These are phyloP conservation scores for Rhizopogon vesiculosus DNA, from an alignment of 768 basidiomycete genomes.

Conservation along the genomic window DNA sequence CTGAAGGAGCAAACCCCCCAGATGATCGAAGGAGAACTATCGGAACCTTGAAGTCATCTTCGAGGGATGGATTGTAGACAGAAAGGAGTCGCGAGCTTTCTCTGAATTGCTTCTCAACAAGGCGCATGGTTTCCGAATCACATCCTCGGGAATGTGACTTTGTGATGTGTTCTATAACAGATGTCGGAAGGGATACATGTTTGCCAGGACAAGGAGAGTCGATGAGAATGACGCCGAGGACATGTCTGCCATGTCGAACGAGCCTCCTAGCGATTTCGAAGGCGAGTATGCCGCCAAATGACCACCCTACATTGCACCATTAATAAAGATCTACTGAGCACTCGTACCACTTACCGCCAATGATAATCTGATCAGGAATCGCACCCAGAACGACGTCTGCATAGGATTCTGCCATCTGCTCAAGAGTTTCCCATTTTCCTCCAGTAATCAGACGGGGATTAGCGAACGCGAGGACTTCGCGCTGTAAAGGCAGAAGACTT, in stretches of 20 bases:
- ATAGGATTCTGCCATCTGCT: constrained; percentile 51
- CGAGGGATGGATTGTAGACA: constrained; percentile 35
- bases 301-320: constrained; percentile 52
- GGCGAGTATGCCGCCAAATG: constrained; percentile 71
- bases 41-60: constrained; percentile 22
- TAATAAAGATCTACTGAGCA: constrained; percentile 4
- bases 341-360: constrained; percentile 15
- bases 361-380: background rate
- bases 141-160: constrained; percentile 24
- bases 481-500: constrained; percentile 39
- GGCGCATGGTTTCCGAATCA: constrained; percentile 25
- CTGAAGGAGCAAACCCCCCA: constrained; percentile 36
- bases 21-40: constrained; percentile 51
- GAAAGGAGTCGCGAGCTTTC: constrained; percentile 44
- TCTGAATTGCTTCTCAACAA: constrained; percentile 45
- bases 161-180: constrained; percentile 46
- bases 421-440: constrained; percentile 42
- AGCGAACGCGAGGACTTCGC: constrained; percentile 56
- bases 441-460: constrained; percentile 48
- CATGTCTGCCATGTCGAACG: constrained; percentile 28
- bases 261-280: constrained; percentile 60
- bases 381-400: constrained; percentile 16
- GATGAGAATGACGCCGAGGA: constrained; percentile 59
- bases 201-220: constrained; percentile 59
- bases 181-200: constrained; percentile 47